A percentile compares a stretch with the other conserved stretches of the same genome.
These are phyloP conservation scores for Lizonia empirigonia DNA, from an alignment of 2,329 filamentous ascomycete species.

Conservation along the genomic window DNA sequence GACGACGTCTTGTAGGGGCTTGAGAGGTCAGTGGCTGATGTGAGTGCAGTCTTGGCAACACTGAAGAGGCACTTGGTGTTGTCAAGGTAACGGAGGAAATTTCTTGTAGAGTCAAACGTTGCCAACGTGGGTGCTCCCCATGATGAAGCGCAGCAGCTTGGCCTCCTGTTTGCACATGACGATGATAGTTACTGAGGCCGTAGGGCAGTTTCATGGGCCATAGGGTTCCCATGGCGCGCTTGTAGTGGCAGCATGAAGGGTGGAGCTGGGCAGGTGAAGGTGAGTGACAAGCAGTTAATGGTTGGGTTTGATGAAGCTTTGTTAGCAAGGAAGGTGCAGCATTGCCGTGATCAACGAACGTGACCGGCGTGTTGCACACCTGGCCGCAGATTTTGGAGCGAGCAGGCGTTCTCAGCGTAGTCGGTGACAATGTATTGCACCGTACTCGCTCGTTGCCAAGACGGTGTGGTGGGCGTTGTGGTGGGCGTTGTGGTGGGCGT, in stretches of 20 bases:
- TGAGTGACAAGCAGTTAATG: neutral
- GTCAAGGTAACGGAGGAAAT: neutral
- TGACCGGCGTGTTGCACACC: too few relatives aligned
- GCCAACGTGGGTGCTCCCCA: neutral
- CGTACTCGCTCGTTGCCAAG: too few relatives aligned
- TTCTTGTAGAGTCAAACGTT: neutral
- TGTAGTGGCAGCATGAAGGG: neutral
- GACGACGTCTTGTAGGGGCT: neutral
- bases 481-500: conserved; percentile 5
- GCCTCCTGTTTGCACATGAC: neutral
- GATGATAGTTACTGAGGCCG: conserved; percentile 11
- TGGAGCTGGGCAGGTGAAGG: conserved; percentile 1
- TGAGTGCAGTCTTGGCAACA: neutral
- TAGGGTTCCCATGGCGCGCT: conserved; percentile 1
- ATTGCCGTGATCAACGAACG: too few relatives aligned
- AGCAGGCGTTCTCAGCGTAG: too few relatives aligned
- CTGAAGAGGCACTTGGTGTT: neutral
- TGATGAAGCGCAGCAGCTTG: neutral
- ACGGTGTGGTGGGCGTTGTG: neutral
- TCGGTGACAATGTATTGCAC: too few relatives aligned
- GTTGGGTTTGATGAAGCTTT: too few relatives aligned
- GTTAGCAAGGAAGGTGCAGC: too few relatives aligned
- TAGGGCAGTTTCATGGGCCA: conserved; percentile 18
- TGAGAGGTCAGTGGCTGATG: too few relatives aligned
- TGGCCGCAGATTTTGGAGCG: too few relatives aligned